These are phyloP conservation scores for Crithidia brevicula DNA, from an alignment of 208 protist genomes.

Conservation along the genomic window DNA sequence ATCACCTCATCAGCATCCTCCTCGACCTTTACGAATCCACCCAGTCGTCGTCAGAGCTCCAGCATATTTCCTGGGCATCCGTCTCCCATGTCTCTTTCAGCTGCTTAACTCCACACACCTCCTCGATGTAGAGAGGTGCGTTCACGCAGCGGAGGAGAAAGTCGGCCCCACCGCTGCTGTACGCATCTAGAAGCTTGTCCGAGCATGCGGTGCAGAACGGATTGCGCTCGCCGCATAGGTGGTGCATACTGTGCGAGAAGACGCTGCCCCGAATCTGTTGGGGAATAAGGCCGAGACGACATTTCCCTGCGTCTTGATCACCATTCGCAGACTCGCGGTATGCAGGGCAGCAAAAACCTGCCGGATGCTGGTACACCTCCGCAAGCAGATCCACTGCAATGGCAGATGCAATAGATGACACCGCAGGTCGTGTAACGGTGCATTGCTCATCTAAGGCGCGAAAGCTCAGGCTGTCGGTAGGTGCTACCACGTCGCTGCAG, in stretches of 20 bases:
- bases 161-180: slow-evolving; percentile 61
- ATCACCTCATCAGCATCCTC: no score
- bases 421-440: slow-evolving; percentile 96
- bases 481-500: slow-evolving; percentile 97
- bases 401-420: slow-evolving; percentile 93
- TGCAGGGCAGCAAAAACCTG: slow-evolving; percentile 64
- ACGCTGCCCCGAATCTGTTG: slow-evolving; percentile 93
- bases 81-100: slow-evolving; percentile 58
- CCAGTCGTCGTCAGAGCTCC: slow-evolving; percentile 38
- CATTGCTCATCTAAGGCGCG: slow-evolving; percentile 99
- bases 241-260: slow-evolving; percentile 60
- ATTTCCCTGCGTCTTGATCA: slow-evolving; percentile 18
- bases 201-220: slow-evolving; percentile 95
- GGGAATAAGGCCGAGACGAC: slow-evolving; percentile 78
- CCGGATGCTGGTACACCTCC: slow-evolving; percentile 92
- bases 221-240: slow-evolving; percentile 80
- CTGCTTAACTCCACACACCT: slow-evolving; percentile 73
- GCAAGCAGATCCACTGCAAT: slow-evolving; percentile 96
- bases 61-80: slow-evolving; percentile 27
- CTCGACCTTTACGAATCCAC: not conserved
- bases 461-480: slow-evolving; percentile 87
- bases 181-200: slow-evolving; percentile 67
- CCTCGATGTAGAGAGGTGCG: slow-evolving; percentile 78
- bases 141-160: slow-evolving; percentile 95
- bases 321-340: slow-evolving; percentile 39